Evolutionary conservation across 495 filamentous ascomycete genomes (phyloP).

Genomic region (Chlorociboria aeruginascens): DNA sequence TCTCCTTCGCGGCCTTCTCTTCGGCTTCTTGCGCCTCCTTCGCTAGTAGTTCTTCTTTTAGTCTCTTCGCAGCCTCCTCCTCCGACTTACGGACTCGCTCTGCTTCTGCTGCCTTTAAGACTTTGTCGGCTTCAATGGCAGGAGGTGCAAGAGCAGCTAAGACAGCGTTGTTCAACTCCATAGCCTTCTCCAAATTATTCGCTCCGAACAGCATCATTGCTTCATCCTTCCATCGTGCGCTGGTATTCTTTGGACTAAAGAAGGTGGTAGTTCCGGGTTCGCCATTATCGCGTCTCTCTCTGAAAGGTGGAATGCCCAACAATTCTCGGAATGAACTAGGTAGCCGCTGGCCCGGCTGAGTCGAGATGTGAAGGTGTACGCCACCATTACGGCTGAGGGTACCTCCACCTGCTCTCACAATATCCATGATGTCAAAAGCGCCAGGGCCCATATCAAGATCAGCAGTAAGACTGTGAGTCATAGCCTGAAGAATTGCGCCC

Average conservation of each 20-base stretch:
- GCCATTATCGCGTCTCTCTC: slow-evolving; percentile 1
- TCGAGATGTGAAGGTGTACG: too few relatives aligned
- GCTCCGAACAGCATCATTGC: slow-evolving; percentile 71
- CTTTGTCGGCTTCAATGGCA: slow-evolving; percentile 66
- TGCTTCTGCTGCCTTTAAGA: slow-evolving; percentile 43
- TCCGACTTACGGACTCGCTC: slow-evolving; percentile 52
- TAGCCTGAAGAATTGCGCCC: slow-evolving; percentile 12
- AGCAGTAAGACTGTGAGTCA: not conserved
- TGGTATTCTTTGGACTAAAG: slow-evolving; percentile 59
- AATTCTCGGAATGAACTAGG: too few relatives aligned
- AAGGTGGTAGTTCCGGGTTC: slow-evolving; percentile 54
- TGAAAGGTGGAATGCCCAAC: too few relatives aligned
- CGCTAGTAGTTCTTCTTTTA: slow-evolving; percentile 40
- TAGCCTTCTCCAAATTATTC: slow-evolving; percentile 56
- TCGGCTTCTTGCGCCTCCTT: slow-evolving; percentile 48
- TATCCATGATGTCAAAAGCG: too few relatives aligned
- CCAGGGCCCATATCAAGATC: too few relatives aligned
- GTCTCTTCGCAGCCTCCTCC: slow-evolving; percentile 46
- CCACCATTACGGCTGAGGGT: too few relatives aligned
- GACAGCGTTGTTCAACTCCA: slow-evolving; percentile 52
- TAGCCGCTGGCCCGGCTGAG: too few relatives aligned
- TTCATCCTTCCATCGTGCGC: slow-evolving; percentile 79
- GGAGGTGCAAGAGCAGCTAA: slow-evolving; percentile 67
- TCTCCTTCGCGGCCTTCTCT: slow-evolving; percentile 41
- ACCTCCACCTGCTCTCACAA: too few relatives aligned